A percentile compares a stretch with the other conserved stretches of the same genome.
Evolutionary conservation across 257 asterid species (phyloP).

Genomic region (Petunia secreta): DNA sequence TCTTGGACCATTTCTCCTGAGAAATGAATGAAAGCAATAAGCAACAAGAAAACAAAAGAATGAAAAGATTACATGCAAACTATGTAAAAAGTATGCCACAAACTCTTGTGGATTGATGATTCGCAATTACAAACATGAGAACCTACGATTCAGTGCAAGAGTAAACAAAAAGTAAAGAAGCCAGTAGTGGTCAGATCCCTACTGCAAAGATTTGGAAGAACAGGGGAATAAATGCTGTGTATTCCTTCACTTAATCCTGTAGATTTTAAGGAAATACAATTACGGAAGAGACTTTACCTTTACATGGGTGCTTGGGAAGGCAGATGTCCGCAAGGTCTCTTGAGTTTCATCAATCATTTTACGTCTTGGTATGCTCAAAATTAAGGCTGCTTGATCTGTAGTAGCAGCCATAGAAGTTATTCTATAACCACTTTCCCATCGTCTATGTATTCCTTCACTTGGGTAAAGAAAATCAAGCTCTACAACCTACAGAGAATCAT

Average conservation of each 20-base stretch:
- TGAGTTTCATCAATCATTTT: slow-evolving; percentile 87
- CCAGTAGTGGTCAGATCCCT: background rate
- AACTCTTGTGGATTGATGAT: background rate
- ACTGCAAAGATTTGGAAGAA: background rate
- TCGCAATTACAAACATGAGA: background rate
- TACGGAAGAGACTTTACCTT: slow-evolving; percentile 36
- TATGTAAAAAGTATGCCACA: background rate
- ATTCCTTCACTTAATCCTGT: slow-evolving; percentile 40
- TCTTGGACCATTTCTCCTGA: slow-evolving; percentile 72
- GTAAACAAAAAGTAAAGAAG: background rate
- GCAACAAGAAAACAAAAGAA: background rate
- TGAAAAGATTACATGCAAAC: background rate
- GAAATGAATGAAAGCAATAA: slow-evolving; percentile 16
- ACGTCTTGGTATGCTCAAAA: slow-evolving; percentile 77
- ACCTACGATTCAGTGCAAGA: background rate
- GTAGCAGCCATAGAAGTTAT: slow-evolving; percentile 93
- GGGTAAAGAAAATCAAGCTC: slow-evolving; percentile 48
- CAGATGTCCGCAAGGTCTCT: slow-evolving; percentile 90
- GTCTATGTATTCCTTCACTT: slow-evolving; percentile 89
- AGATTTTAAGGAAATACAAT: background rate
- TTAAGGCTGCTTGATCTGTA: slow-evolving; percentile 85
- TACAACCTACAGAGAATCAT: slow-evolving; percentile 10
- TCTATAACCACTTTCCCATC: slow-evolving; percentile 92
- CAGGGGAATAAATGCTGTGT: slow-evolving; percentile 15
- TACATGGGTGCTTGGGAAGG: slow-evolving; percentile 81